phyloP scores from a whole-genome alignment of 2,329 filamentous ascomycete species.

The Colletotrichum sp. region DNA sequence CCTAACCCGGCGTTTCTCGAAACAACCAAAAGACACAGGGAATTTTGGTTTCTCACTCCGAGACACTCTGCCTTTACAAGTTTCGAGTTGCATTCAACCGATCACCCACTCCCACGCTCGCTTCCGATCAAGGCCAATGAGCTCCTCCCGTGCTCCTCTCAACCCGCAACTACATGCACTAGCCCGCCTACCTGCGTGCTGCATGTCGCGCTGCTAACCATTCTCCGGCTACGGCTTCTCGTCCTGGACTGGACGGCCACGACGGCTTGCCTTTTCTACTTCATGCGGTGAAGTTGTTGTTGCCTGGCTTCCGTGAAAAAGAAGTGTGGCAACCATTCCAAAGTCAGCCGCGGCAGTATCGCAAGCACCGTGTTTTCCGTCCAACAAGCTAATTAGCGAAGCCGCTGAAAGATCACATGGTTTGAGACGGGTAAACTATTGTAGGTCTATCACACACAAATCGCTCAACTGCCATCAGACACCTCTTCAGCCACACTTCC shows the following conservation, averaged over 20 bases:
- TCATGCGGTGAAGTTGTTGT: not conserved
- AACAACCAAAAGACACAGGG: not conserved
- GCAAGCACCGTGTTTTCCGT: not conserved
- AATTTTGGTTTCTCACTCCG: not conserved
- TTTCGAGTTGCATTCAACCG: not conserved
- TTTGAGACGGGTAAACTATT: not conserved
- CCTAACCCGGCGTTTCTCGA: not conserved
- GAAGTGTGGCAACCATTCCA: not conserved
- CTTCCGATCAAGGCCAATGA: not conserved
- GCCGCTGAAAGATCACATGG: not conserved
- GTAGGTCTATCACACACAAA: not conserved
- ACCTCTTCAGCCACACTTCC: not conserved
- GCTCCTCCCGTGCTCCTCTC: not conserved
- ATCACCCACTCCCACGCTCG: not conserved
- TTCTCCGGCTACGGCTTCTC: not conserved
- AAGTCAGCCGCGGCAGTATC: not conserved
- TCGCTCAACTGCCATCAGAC: not conserved
- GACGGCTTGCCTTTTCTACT: not conserved
- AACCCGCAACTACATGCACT: not conserved
- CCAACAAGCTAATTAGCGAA: not conserved
- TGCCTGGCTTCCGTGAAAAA: not conserved
- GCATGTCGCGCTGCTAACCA: not conserved
- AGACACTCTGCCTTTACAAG: not conserved
- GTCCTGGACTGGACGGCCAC: not conserved
- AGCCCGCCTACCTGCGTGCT: not conserved